These are phyloP conservation scores for Fraxinus xanthoxyloides DNA, from an alignment of 305 asterid species.

Conservation along the genomic window DNA sequence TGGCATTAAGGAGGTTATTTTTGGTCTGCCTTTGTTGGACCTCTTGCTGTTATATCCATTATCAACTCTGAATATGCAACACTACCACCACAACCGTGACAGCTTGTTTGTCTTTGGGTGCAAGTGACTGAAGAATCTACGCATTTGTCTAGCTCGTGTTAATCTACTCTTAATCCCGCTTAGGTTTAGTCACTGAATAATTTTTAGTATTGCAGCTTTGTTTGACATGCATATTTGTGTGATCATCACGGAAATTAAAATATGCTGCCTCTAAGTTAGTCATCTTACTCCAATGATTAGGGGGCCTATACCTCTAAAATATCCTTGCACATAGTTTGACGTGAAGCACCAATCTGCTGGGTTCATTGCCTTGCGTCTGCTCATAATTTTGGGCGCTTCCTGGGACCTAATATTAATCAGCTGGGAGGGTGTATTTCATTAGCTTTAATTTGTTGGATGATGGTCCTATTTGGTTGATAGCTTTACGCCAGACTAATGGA, in stretches of 20 bases:
- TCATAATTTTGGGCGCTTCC: neutral
- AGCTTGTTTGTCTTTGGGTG: neutral
- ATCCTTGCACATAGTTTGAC: neutral
- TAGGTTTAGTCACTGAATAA: neutral
- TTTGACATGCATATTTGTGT: neutral
- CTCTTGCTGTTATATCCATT: constrained; percentile 7
- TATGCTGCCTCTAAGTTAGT: neutral
- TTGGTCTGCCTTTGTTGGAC: neutral
- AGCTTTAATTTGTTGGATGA: constrained; percentile 5
- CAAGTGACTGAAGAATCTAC: neutral
- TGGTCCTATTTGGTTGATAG: neutral
- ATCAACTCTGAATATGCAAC: neutral
- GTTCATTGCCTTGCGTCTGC: neutral
- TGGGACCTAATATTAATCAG: neutral
- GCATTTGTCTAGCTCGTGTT: neutral
- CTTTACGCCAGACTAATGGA: neutral
- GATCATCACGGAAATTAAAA: neutral
- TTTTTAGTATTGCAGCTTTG: neutral
- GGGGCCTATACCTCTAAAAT: neutral
- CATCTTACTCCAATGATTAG: constrained; percentile 1
- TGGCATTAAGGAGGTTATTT: constrained; percentile 7
- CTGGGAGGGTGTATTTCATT: constrained; percentile 11
- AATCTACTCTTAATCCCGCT: neutral
- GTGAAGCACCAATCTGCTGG: constrained; percentile 11
- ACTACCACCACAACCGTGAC: constrained; percentile 2